These are phyloP conservation scores for Vaccinium darrowii DNA, from an alignment of 148 eudicot genomes.

Conservation along the genomic window DNA sequence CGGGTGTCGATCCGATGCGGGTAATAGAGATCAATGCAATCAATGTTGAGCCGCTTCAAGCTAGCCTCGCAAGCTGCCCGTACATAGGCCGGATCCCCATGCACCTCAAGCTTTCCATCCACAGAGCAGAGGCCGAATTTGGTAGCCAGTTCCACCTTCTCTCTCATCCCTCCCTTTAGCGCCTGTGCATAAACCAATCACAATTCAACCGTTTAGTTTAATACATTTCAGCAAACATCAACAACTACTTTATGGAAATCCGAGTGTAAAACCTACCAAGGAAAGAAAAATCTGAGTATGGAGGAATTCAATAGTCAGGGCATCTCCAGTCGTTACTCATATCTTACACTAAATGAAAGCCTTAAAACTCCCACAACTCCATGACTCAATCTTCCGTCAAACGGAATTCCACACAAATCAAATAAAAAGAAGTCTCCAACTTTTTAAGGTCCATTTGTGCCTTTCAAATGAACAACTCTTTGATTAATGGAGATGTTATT, in stretches of 20 bases:
- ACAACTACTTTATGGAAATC: not conserved
- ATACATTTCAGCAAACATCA: not conserved
- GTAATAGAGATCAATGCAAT: slow-evolving; percentile 15
- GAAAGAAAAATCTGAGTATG: not conserved
- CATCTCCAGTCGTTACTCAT: not conserved
- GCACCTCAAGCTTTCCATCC: not conserved
- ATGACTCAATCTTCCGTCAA: not conserved
- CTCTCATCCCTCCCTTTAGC: slow-evolving; percentile 16
- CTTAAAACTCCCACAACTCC: not conserved
- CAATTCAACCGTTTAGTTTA: not conserved
- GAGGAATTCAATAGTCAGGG: not conserved
- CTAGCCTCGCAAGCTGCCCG: slow-evolving; percentile 18
- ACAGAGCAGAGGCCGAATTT: slow-evolving; percentile 4
- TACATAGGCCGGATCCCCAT: slow-evolving; percentile 15
- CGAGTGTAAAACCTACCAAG: not conserved
- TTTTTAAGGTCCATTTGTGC: not conserved
- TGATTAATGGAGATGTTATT: not conserved
- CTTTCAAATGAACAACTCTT: not conserved
- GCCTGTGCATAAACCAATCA: slow-evolving; percentile 7
- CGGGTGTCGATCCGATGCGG: slow-evolving; percentile 13
- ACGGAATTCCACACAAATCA: not conserved
- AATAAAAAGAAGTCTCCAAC: not conserved
- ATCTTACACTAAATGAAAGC: not conserved
- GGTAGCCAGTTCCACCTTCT: slow-evolving; percentile 11
- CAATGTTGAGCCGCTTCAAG: slow-evolving; percentile 13